Evolutionary conservation across 108 stramenopile species (phyloP), one percentile per base, ranked within the genome.

Genomic region (Nitzschia putrida): DNA sequence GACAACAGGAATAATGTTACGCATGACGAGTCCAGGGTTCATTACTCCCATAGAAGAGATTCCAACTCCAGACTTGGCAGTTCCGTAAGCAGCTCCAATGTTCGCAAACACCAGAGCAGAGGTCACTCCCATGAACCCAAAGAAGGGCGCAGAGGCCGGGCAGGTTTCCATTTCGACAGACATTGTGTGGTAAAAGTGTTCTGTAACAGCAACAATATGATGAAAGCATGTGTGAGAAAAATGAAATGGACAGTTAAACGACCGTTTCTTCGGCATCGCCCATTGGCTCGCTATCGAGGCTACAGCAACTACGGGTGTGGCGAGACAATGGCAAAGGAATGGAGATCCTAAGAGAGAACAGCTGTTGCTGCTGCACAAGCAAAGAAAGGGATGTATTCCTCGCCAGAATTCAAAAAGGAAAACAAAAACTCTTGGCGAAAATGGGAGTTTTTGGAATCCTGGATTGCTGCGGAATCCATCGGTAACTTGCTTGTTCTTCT

Each of bases 1-100:
- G 77, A 99, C 96, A 37, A 99, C 96, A 60, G 99, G 99, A 82
- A 99, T 97, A 68, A 99, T 96, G 88, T 99, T 99, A 53, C 93
- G 79, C 97, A 99, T 99, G n/a, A 99, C 97, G 14, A 94, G 78
- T 41, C 91, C 94, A 29, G 99, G 97, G 85, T 98, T 95, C 93
- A 96, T 97, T 7, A 99, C 96, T 67, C 99, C 99, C 97, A 98
- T 99, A 57, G 93, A 95, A 7, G 94, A 93, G 71, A 99, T 93
- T 65, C 97, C 97, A 58, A 99, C 97, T 51, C 98, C 98, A 34
- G 96, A 91, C 92, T 98, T 96, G 63, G 96, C 96, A 20, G 98
- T 99, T 66, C 98, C 97, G 82, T 97, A 98, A 8, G 97, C 98
- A 37, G 97, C 95, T 50, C 98, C 98, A 72, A 99, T 92, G 87